A percentile compares a stretch with the other conserved stretches of the same genome.
phyloP scores from a whole-genome alignment of 2,329 filamentous ascomycete genomes.

The Ceratocystis papillata region DNA sequence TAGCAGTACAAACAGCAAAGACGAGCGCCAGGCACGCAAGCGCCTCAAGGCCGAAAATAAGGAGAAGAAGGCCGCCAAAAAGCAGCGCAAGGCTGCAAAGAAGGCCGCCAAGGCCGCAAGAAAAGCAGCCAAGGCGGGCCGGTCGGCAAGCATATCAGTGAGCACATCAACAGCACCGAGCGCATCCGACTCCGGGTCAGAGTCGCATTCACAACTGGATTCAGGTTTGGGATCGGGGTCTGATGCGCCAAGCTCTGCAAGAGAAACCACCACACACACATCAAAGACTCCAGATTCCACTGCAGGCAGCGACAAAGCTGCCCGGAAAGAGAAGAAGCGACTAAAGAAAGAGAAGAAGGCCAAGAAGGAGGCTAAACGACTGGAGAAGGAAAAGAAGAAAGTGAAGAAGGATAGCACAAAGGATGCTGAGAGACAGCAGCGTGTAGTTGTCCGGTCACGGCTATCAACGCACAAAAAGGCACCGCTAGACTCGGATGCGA shows the following conservation, averaged over 20 bases:
- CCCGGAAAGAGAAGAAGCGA: constrained; percentile 21
- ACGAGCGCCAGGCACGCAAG: constrained; percentile 15
- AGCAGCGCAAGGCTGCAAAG: constrained; percentile 20
- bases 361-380: constrained; percentile 10
- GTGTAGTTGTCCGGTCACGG: constrained; percentile 22
- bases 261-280: neutral
- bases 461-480: constrained; percentile 21
- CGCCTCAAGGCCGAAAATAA: constrained; percentile 19
- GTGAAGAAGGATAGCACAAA: neutral
- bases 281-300: neutral
- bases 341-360: constrained; percentile 20
- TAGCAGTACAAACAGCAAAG: neutral
- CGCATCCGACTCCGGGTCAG: neutral
- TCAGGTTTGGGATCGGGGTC: neutral
- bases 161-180: neutral
- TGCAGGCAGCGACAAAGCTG: constrained; percentile 12
- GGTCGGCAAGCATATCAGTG: neutral
- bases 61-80: constrained; percentile 19
- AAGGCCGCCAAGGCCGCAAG: constrained; percentile 11
- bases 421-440: constrained; percentile 13
- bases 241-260: neutral
- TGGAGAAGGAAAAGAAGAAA: constrained; percentile 17
- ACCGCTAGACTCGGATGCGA: constrained; percentile 22
- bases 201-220: neutral
- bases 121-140: constrained; percentile 8